Base-by-base conservation (phyloP, 23 red algal species). In the Cyanidiococcus yangmingshanensis region DNA sequence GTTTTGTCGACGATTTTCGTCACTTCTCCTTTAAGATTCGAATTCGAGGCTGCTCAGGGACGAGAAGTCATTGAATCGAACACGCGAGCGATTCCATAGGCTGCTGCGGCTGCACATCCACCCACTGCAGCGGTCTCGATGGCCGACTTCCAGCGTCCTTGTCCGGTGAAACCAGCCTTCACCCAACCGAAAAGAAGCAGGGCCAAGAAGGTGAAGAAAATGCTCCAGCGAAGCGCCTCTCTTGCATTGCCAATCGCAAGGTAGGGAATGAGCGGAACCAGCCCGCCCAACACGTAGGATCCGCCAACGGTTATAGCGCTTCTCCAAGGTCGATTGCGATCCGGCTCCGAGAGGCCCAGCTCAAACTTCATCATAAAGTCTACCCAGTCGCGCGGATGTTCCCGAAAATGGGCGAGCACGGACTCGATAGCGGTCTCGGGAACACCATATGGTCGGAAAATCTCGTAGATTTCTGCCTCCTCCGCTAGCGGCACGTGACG, bases 301-400 rank as follows among this genome's bases (percentile, higher is more conserved):
- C 78, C 77, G 74, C 85, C 85, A 16, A 87, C 79, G 39, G 59
- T 50, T 7, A 87, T 40, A 0, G 85, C 85, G 68, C 57, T 74
- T 24, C 68, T 75, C 31, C 76, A 76, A 21, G 85, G 85, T 35
- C 75, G 67, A 1, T 54, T 57, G 38, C 1, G 0, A 32, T 87
- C 85, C 24, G 85, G 85, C 39, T 82, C 33, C 0, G 80, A 37
- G 21, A 87, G 40, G 36, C 68, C 77, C 1, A 87, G 85, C 74
- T 87, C 85, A 37, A 87, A 87, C 21, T 75, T 67, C 85, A 87
- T 87, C 85, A 87, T 87, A 29, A 87, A 87, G 33, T 87, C 85
- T 30, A 87, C 85, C 77, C 79, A 82, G 39, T 78, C 37, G 35
- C 67, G 51, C 12, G 24, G 78, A 38, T 87, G 36, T 33, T 74